Evolutionary conservation across 1,284 basidiomycete genomes (phyloP).

Genomic region (Ganoderma boninense): DNA sequence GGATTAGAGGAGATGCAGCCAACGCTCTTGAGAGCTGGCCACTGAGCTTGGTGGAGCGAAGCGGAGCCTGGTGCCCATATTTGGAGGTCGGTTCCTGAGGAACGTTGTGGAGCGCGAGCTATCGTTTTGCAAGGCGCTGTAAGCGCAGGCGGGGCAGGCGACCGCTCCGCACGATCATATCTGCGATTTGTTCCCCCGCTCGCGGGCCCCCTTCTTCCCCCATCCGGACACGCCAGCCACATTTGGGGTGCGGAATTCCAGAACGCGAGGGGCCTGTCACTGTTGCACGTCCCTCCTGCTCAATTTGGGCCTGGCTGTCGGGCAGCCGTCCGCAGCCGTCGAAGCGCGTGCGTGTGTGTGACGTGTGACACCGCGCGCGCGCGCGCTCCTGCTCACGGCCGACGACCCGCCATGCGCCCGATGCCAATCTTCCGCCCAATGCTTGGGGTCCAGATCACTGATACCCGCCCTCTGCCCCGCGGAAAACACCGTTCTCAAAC

Average conservation of each 20-base stretch:
- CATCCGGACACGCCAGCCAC: constrained; percentile 20
- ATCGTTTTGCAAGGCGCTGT: too few relatives aligned
- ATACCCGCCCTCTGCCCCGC: constrained; percentile 19
- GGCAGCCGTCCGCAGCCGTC: too few relatives aligned
- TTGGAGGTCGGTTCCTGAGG: too few relatives aligned
- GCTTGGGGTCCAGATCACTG: constrained; percentile 3
- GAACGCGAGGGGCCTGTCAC: constrained; percentile 7
- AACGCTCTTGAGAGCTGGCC: too few relatives aligned
- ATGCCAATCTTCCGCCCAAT: neutral
- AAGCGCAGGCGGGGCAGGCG: constrained; percentile 20
- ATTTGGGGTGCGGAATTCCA: constrained; percentile 21
- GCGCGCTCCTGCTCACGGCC: constrained; percentile 1
- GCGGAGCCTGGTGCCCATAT: too few relatives aligned
- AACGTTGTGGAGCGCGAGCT: too few relatives aligned
- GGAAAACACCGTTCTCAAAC: constrained; percentile 26
- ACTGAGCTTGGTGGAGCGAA: too few relatives aligned
- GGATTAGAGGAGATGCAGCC: too few relatives aligned
- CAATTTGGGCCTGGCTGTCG: neutral
- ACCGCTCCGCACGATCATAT: constrained; percentile 27
- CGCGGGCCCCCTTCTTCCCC: constrained; percentile 13
- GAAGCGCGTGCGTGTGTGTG: too few relatives aligned
- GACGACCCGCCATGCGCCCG: neutral
- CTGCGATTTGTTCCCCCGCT: constrained; percentile 32
- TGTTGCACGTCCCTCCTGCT: neutral
- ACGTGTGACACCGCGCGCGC: neutral